These are phyloP conservation scores for Berberis thunbergii DNA, from an alignment of 164 flowering plant species.

Conservation along the genomic window DNA sequence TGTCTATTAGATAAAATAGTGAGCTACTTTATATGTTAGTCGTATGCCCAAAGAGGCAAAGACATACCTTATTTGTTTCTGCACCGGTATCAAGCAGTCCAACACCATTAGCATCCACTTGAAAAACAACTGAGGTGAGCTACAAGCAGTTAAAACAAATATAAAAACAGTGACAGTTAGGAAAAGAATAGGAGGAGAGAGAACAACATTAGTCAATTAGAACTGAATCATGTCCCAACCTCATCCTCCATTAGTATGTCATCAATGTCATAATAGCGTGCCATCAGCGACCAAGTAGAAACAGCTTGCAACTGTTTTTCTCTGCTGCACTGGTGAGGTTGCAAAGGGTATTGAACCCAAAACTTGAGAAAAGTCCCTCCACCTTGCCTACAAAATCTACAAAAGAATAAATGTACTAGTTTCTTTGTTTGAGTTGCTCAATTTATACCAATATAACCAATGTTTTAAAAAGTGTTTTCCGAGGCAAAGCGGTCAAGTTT, in stretches of 20 bases:
- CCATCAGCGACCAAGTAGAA: conserved; percentile 23
- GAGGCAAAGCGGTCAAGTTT: too few relatives aligned
- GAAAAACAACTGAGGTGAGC: conserved; percentile 65
- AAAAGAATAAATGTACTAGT: too few relatives aligned
- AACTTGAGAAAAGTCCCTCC: too few relatives aligned
- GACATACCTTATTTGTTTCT: conserved; percentile 54
- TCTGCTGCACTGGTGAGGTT: too few relatives aligned
- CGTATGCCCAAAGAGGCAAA: background rate
- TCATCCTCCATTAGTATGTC: conserved; percentile 79
- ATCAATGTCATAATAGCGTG: conserved; percentile 58
- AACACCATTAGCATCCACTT: conserved; percentile 63
- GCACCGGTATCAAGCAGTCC: conserved; percentile 76
- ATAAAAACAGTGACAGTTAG: background rate
- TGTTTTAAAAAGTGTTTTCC: too few relatives aligned
- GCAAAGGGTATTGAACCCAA: too few relatives aligned
- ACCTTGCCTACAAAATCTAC: too few relatives aligned
- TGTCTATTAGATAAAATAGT: background rate
- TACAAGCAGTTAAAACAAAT: conserved; percentile 12
- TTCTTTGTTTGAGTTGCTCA: too few relatives aligned
- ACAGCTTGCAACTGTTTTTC: too few relatives aligned
- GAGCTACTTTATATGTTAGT: background rate
- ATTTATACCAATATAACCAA: too few relatives aligned
- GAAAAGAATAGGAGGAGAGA: background rate
- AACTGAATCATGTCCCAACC: conserved; percentile 23
- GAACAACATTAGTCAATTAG: background rate